Evolutionary conservation across 202 grass and related monocot species (phyloP).

Genomic region (Miscanthus sacchariflorus): DNA sequence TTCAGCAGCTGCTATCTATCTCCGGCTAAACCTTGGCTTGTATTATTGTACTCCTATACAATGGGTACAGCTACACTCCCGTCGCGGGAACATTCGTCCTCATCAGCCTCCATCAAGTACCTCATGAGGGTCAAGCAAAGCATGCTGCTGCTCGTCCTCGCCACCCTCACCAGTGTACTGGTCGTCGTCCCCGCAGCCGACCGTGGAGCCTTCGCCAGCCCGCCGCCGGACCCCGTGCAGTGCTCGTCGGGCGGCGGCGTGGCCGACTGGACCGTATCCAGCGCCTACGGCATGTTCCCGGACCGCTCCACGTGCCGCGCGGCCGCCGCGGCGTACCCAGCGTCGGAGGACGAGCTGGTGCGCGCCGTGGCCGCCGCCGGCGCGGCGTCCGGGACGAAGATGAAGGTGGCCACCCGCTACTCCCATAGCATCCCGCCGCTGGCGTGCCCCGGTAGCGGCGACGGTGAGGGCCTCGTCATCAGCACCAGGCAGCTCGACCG

Average conservation of each 20-base stretch:
- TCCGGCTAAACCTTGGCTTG: no score
- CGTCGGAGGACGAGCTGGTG: constrained; percentile 69
- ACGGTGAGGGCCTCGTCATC: constrained; percentile 46
- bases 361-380: constrained; percentile 51
- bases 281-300: constrained; percentile 72
- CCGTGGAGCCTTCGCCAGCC: constrained; percentile 13
- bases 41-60: no score
- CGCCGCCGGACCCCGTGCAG: constrained; percentile 49
- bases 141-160: background rate
- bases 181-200: background rate
- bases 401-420: constrained; percentile 69
- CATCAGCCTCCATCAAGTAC: background rate
- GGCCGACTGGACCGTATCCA: constrained; percentile 54
- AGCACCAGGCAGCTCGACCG: constrained; percentile 65
- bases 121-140: background rate
- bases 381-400: constrained; percentile 40
- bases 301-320: constrained; percentile 68
- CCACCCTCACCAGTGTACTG: background rate
- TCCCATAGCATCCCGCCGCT: constrained; percentile 76
- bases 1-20: no score
- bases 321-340: constrained; percentile 49
- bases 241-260: constrained; percentile 38
- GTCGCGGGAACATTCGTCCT: background rate
- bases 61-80: background rate
- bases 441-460: constrained; percentile 57